These are phyloP conservation scores for Fusarium brevicatenulatum DNA, from an alignment of 2,329 filamentous ascomycete species.

Conservation along the genomic window DNA sequence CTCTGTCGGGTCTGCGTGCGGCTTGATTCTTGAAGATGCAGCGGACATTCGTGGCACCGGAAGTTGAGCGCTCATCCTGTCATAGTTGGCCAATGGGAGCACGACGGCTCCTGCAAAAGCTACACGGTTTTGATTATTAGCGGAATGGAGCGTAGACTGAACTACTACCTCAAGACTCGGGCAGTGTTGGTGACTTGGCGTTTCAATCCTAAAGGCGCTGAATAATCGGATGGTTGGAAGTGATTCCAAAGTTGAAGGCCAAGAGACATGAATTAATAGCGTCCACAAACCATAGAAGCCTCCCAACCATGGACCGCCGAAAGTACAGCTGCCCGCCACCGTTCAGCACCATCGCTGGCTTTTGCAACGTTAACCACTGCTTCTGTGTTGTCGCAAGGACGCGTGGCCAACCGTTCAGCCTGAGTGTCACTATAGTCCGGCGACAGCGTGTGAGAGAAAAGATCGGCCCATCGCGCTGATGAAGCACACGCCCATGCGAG, in stretches of 20 bases:
- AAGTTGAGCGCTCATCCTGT: not conserved
- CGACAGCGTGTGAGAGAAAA: not conserved
- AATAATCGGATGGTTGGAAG: not conserved
- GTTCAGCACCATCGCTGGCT: not conserved
- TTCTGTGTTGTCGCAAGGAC: not conserved
- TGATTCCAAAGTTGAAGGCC: not conserved
- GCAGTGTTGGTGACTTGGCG: not conserved
- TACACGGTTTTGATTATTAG: not conserved
- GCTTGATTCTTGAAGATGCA: not conserved
- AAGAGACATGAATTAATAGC: not conserved
- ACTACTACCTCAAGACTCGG: not conserved
- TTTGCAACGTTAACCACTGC: not conserved
- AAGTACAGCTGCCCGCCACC: not conserved
- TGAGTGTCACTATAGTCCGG: not conserved
- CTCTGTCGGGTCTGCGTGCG: not conserved
- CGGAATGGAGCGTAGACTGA: not conserved
- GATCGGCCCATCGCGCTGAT: slow-evolving; percentile 26
- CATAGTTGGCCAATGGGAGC: not conserved
- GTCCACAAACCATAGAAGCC: not conserved
- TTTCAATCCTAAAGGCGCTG: not conserved
- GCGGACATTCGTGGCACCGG: not conserved
- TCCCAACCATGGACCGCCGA: not conserved
- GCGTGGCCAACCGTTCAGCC: not conserved
- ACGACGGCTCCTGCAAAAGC: not conserved
- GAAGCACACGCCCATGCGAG: slow-evolving; percentile 30